These are phyloP conservation scores for Leptographium radiaticola DNA, from an alignment of 2,329 filamentous ascomycete genomes.

Conservation along the genomic window DNA sequence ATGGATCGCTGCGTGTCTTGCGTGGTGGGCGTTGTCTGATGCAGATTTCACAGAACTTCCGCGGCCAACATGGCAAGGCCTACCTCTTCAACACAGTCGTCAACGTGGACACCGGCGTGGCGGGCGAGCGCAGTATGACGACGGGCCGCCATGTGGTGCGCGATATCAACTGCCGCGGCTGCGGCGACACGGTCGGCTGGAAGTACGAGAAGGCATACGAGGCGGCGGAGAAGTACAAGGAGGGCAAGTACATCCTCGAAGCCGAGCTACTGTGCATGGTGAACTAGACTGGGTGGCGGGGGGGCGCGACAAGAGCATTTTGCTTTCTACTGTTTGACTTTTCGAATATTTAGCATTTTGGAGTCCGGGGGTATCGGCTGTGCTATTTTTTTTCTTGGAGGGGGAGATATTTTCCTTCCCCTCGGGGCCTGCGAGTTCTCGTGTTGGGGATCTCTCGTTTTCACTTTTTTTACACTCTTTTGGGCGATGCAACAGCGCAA, in stretches of 20 bases:
- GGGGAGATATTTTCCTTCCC: too few relatives aligned
- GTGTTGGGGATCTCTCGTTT: not conserved
- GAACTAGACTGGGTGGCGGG: conserved; percentile 22
- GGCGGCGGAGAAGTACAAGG: conserved; percentile 89
- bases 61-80: conserved; percentile 94
- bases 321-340: too few relatives aligned
- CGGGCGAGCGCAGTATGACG: conserved; percentile 96
- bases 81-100: conserved; percentile 93
- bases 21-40: too few relatives aligned
- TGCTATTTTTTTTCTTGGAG: not conserved
- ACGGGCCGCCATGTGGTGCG: conserved; percentile 89
- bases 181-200: conserved; percentile 89
- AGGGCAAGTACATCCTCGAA: conserved; percentile 95
- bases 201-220: conserved; percentile 98
- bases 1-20: conserved; percentile 18
- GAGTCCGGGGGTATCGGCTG: too few relatives aligned
- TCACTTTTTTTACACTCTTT: not conserved
- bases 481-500: not conserved
- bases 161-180: conserved; percentile 84
- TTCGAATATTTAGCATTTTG: too few relatives aligned
- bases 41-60: conserved; percentile 61
- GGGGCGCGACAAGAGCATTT: too few relatives aligned
- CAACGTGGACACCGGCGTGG: conserved; percentile 71
- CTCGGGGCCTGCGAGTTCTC: too few relatives aligned
- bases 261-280: conserved; percentile 79